Evolutionary conservation across 805 yeast genomes (phyloP).

Genomic region (Starmerella bombicola): DNA sequence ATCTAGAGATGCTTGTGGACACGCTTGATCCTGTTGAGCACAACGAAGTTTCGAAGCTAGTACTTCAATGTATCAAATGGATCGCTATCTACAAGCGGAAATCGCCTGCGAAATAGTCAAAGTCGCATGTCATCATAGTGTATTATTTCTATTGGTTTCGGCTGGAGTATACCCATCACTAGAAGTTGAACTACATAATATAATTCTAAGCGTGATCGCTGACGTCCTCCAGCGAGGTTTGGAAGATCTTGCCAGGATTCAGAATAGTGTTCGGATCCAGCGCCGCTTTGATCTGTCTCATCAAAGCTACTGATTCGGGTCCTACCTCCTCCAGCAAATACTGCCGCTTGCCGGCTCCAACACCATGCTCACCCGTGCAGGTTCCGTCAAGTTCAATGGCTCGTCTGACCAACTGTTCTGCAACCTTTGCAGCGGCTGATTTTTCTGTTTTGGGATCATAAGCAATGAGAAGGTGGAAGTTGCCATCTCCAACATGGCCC

Average conservation of each 20-base stretch:
- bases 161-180: no score
- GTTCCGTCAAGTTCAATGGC: slow-evolving; percentile 60
- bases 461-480: slow-evolving; percentile 60
- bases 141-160: no score
- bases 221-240: slow-evolving; percentile 16
- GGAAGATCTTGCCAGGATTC: slow-evolving; percentile 71
- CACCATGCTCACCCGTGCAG: slow-evolving; percentile 83
- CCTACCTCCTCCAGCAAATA: slow-evolving; percentile 57
- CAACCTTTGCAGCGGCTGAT: slow-evolving; percentile 44
- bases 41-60: slow-evolving; percentile 9
- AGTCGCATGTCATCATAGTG: no score
- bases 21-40: slow-evolving; percentile 14
- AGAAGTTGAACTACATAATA: neutral
- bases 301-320: slow-evolving; percentile 47
- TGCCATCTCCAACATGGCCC: slow-evolving; percentile 89
- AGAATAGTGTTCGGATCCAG: slow-evolving; percentile 62
- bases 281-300: slow-evolving; percentile 63
- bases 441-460: slow-evolving; percentile 41
- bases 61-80: slow-evolving; percentile 16
- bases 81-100: slow-evolving; percentile 17
- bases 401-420: slow-evolving; percentile 53
- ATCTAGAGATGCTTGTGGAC: slow-evolving; percentile 19
- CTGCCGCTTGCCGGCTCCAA: slow-evolving; percentile 67
- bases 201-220: slow-evolving; percentile 6
- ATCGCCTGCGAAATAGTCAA: no score